Percentiles rank a stretch among this genome's conserved stretches.
These are phyloP conservation scores for Globisporangium sylvaticum DNA, from an alignment of 352 stramenopile species.

Conservation along the genomic window DNA sequence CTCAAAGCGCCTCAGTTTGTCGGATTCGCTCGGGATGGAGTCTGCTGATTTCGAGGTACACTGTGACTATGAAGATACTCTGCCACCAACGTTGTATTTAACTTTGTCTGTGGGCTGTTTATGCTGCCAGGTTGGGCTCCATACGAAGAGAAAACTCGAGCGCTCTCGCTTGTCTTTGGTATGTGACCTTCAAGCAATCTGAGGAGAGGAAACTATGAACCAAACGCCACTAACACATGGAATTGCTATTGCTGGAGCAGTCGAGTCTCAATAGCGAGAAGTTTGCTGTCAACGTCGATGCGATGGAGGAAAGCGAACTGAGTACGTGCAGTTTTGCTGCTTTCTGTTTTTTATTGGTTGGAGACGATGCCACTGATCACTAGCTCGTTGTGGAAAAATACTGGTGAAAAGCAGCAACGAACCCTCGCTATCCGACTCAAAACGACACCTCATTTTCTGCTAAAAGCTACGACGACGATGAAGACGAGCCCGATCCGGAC, in stretches of 20 bases:
- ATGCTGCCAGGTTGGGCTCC: slow-evolving; percentile 38
- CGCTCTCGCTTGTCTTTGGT: slow-evolving; percentile 49
- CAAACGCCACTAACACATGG: not conserved
- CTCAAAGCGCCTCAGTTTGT: slow-evolving; percentile 37
- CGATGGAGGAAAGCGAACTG: slow-evolving; percentile 40
- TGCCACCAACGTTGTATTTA: no score
- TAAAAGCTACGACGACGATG: slow-evolving; percentile 11
- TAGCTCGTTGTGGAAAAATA: not conserved
- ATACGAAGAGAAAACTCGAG: slow-evolving; percentile 39
- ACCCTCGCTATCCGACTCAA: slow-evolving; percentile 14
- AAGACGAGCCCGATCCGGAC: slow-evolving; percentile 16
- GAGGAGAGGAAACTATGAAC: not conserved
- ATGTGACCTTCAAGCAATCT: not conserved
- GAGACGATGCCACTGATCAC: not conserved
- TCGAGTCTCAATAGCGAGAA: slow-evolving; percentile 75
- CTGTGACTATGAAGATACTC: not conserved
- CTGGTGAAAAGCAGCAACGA: not conserved
- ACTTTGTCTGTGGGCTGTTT: not conserved
- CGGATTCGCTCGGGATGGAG: slow-evolving; percentile 69
- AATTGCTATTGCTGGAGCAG: slow-evolving; percentile 18
- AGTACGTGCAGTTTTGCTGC: slow-evolving; percentile 20
- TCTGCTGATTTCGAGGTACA: slow-evolving; percentile 78
- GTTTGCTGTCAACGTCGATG: slow-evolving; percentile 63
- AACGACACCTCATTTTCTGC: slow-evolving; percentile 5
- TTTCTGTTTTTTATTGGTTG: slow-evolving; percentile 4